A percentile compares a stretch with the other conserved stretches of the same genome.
Conservation (phyloP, 495 filamentous ascomycete genomes). For the Chaetomium fimeti region DNA sequence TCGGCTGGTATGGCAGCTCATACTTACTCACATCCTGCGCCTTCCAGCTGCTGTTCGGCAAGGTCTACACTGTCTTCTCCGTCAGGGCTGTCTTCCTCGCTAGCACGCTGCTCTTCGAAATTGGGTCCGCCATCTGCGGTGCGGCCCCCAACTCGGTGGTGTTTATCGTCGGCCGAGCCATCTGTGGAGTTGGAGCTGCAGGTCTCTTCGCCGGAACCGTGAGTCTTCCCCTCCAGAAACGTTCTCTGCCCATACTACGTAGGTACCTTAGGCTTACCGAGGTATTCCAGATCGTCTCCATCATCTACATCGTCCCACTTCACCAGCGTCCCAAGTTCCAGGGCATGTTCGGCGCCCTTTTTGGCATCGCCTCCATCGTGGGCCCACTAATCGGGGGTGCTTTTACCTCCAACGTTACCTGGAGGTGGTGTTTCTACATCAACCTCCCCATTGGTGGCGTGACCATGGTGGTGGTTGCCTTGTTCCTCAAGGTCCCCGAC, state of each 20-base stretch:
- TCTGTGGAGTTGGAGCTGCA: conserved; percentile 54
- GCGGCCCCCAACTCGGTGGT: conserved; percentile 53
- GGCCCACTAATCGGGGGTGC: conserved; percentile 35
- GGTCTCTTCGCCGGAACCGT: conserved; percentile 42
- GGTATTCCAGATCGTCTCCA: conserved; percentile 22
- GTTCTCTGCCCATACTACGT: neutral
- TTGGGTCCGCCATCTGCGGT: conserved; percentile 56
- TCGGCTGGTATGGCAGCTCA: conserved; percentile 53
- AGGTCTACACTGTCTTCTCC: conserved; percentile 42
- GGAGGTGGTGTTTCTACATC: conserved; percentile 81
- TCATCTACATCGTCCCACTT: conserved; percentile 46
- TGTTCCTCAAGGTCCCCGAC: conserved; percentile 41
- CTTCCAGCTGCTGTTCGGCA: conserved; percentile 41
- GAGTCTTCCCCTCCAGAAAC: neutral
- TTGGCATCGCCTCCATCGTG: conserved; percentile 45
- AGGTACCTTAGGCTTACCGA: neutral
- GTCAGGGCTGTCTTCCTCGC: conserved; percentile 44
- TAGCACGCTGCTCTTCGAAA: conserved; percentile 49
- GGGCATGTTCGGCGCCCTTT: conserved; percentile 47
- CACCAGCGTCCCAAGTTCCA: conserved; percentile 49
- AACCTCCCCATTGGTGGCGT: conserved; percentile 67
- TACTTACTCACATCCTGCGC: conserved; percentile 40
- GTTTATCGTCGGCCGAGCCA: conserved; percentile 57
- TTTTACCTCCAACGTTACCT: conserved; percentile 32
- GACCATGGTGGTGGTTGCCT: conserved; percentile 55